Evolutionary conservation across 257 asterid species (phyloP).

Genomic region (Nicotiana paniculata): DNA sequence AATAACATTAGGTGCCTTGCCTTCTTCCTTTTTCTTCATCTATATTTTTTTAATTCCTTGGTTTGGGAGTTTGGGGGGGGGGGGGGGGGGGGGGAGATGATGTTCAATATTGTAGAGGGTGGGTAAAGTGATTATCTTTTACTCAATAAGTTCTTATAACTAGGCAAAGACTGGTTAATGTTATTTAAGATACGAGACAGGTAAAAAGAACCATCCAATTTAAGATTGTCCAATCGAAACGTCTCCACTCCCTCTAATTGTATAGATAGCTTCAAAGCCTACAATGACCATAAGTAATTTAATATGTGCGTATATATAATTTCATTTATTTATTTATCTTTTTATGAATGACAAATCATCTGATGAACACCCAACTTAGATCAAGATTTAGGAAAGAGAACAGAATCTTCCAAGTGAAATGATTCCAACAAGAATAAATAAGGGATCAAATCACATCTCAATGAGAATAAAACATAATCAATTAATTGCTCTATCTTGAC

Average conservation of each 20-base stretch:
- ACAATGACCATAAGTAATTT: neutral
- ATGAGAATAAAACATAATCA: neutral
- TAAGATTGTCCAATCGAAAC: too few species aligned
- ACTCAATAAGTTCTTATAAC: neutral
- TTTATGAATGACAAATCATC: neutral
- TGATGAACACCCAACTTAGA: neutral
- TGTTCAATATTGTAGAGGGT: neutral
- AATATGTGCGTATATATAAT: too few species aligned
- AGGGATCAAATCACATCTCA: neutral
- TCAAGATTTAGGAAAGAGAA: neutral
- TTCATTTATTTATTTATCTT: neutral
- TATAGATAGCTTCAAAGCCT: neutral
- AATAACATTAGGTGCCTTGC: neutral
- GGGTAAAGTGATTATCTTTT: neutral
- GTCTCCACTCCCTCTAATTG: neutral
- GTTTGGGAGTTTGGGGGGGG: too few species aligned
- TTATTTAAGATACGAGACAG: neutral
- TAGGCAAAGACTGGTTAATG: neutral
- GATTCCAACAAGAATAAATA: neutral
- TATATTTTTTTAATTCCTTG: neutral
- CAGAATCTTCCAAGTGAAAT: neutral
- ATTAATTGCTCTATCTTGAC: conserved; percentile 1
- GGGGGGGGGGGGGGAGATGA: too few species aligned
- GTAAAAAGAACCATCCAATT: neutral
- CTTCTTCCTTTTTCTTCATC: neutral